Evolutionary conservation across 805 yeast species (phyloP), one percentile per base, ranked within the genome.

Genomic region (Kazachstania bromeliacearum): DNA sequence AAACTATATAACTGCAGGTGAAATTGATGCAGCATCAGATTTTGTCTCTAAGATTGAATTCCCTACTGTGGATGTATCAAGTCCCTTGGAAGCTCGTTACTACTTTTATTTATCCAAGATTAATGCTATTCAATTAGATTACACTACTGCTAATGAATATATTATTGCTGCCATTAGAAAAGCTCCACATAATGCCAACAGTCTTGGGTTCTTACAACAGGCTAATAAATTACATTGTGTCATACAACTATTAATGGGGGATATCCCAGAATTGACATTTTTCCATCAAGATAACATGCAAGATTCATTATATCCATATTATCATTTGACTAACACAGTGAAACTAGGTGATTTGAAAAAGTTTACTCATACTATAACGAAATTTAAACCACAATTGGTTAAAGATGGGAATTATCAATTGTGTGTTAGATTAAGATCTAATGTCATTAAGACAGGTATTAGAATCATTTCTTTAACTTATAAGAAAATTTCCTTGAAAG

Each of bases 361-460:
- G 42, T 92, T 92, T 60, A 77, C 83, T 32, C 73, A 77, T 36
- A 79, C 83, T 6, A 67, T 89, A 47, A 62, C 66, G 26, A 71
- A 73, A 48, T 79, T 79, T 55, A 83, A 78, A 45, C 61, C 61
- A 1, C 65, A 60, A 25, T 76, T 88, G 47, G 70, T 77, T 51
- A 71, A 66, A 40, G 98, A 92, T 60, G 85, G 80, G 34, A 84
- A 79, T 48, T 84, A 77, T 57, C 83, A 85, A 27, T 70, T 92
- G 49, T 92, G 92, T 31, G 71, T 85, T 31, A 76, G 97, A 53
- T 70, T 92, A 55, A 82, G 96, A 59, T 95, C 94, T 56, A 92
- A 89, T 59, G 99, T 92, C 43, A 92, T 92, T 63, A 92, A 89
- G 64, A 88, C 99, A 1, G 99, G 98, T 54, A 85, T 92, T 42